Evolutionary conservation across 2,329 filamentous ascomycete species (phyloP), one percentile per base, ranked within the genome.

Genomic region (Hymenoscyphus infarciens): DNA sequence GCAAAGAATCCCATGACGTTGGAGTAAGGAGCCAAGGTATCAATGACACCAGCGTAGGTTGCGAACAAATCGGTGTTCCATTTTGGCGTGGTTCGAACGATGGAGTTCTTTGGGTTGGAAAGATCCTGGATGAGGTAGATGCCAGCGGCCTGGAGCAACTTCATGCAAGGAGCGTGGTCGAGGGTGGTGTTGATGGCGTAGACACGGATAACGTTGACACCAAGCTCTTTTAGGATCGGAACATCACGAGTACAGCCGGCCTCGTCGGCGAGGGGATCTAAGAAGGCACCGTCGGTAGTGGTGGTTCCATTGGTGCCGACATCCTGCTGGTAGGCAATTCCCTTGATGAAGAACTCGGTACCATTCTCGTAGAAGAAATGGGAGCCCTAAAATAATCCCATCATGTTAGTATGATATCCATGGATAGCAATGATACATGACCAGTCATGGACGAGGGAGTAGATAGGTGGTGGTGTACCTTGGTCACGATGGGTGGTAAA

Each of bases 1-100:
- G 93, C 94, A 77, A 99, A 98, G 88, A 98, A 99, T 72, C 95
- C 95, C 67, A 99, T 87, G 59, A 91, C 88, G 80, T 99, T 99
- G 77, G 85, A 83, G 83, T 96, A 98, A 75, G 90, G 82, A 70
- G 84, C 82, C 72, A 99, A 81, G 66, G 85, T 82, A 74, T 98
- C 93, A 64, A 99, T 81, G 65, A 99, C 95, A 35, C 79, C 79
- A 63, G 87, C 90, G 83, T 98, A 99, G 67, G 92, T 91, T 39
- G 82, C 75, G 80, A 87, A 96, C 57, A 97, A 83, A 13, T 84
- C 83, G 60, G 87, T 83, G 75, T 92, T 87, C 95, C 95, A 99
- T 65, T 81, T 73, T 19, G 94, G 89, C 68, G 83, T 77, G 74
- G 91, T 83, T 69, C 93, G 91, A 81, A 93, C 89, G 82, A 99